Base-by-base conservation (phyloP, 2,329 filamentous ascomycete genomes). In the Chalaropsis ovoidea region DNA sequence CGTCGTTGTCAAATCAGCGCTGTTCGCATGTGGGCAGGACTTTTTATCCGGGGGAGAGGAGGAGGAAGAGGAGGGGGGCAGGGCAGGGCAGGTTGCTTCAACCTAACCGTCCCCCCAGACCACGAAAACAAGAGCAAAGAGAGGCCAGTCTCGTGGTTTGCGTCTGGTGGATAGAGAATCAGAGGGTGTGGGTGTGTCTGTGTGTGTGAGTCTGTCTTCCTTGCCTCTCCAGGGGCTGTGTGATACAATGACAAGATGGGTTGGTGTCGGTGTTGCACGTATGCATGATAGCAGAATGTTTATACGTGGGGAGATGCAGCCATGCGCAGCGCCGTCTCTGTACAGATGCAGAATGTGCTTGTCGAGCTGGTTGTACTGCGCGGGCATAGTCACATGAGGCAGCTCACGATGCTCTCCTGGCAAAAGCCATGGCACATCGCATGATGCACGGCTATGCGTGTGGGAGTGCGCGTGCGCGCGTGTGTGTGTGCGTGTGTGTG, bases 341-440 rank as follows among this genome's bases (percentile, higher is more conserved):
- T 31, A 31, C 31, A 6, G 31, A n/a, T 27, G n/a, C n/a, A 56
- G 22, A n/a, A n/a, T 35, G 24, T 27, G 52, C n/a, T 31, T 27
- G 52, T 19, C 15, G 52, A 56, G 2, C 52, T 17, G 22, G 6
- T 56, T 56, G 52, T 56, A 56, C 52, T 31, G 24, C 52, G 27
- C 22, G n/a, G 1, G 27, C 22, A 31, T 56, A 31, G 52, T 56
- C 52, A 56, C 52, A 56, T 56, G 52, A 56, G 52, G 52, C 27
- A 31, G 52, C 52, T 56, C 52, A 56, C 52, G 52, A 56, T 56
- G 15, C 52, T 31, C 52, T 56, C 11, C 22, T 31, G 27, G 52
- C 42, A 43, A 43, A 43, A 10, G 17, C 52, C 52, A 56, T 7
- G 52, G 22, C 24, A 56, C 27, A 56, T 56, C 52, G 52, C 31